Base-by-base conservation (phyloP, 192 early-diverging fungal genomes). In the Ramicandelaber brevisporus region DNA sequence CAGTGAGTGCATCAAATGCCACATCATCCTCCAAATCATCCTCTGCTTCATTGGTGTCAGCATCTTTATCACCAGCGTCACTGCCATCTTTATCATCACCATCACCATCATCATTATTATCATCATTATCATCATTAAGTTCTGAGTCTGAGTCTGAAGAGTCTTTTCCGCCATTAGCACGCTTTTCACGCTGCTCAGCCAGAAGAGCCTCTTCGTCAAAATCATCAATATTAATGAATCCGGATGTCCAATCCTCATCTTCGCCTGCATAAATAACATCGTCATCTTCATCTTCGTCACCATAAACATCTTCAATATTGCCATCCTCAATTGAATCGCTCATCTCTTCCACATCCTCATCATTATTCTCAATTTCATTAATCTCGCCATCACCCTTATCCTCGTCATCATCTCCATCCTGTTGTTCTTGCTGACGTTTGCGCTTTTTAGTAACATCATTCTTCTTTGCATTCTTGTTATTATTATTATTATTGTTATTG, bases 221-320 rank as follows among this genome's bases (percentile, higher is more conserved):
- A 14, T 74, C 77, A 40, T 86, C 85, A 14, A 89, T 53, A 34
- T 63, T 54, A 26, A 77, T 71, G 38, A 61, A 87, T 34, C 3
- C 38, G 43, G 25, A 38, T 47, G 16, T 65, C 63, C 10, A 7
- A 45, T 12, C 5, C 47, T 42, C 21, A 38, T 37, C 50, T 56
- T 43, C 12, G 13, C 27, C 17, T 6, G 26, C 12, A 4, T 0
- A 24, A 33, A 3, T 17, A n/a, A n/a, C 20, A 20, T 37, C 34
- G 8, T 37, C 31, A 18, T 8, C 3, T 20, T 37, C 27, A 0
- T 12, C 18, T 8, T 40, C 40, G 17, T 53, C 48, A n/a, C 16
- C 20, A 13, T 9, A 17, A 14, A 11, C 8, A 20, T 16, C 29
- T 29, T 17, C 26, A 44, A 23, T 4, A 28, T 15, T 19, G 38